Base-by-base conservation (phyloP, 2,329 filamentous ascomycete species). In the Fusarium keratoplasticum region DNA sequence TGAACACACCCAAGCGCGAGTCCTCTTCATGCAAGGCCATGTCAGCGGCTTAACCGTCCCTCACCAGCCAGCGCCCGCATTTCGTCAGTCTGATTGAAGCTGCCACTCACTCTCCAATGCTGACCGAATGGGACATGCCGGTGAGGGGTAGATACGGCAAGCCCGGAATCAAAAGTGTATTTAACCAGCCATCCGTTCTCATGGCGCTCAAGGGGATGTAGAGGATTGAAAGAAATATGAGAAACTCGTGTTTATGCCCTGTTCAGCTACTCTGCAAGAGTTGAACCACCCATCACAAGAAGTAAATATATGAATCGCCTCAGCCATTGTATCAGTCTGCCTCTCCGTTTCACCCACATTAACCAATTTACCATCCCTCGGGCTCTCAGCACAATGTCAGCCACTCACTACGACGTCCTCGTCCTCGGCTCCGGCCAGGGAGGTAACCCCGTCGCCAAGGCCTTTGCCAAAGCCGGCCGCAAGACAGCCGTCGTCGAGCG, bases 371-470 rank as follows among this genome's bases (percentile, higher is more conserved):
- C 59, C 29, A n/a, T 25, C 36, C 27, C 52, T n/a, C 68, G 64
- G 13, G 20, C 29, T 25, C 31, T 68, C 40, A 29, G 60, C 25
- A 73, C 62, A 40, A 79, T 79, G 75, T 16, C 68, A 25, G 57
- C 64, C 10, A 55, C 62, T 10, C 70, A 77, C 40, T 82, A 80
- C 62, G 74, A 80, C 36, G 76, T 77, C 55, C 70, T 89, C 8
- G 81, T 89, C 71, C 82, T 89, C 71, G 88, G 88, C 64, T 89
- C 88, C 20, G 87, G 88, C 50, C 87, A 89, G 79, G 81, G 82
- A 47, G 87, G 87, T 36, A 88, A 85, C 3, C 87, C 87, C 1
- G 81, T 89, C 2, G 86, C 87, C 61, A 80, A 81, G 59, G 83
- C 86, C 5, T 85, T 89, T 38, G 84, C 85, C 14, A 81, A 84